Evolutionary conservation across 352 stramenopile genomes (phyloP), one percentile per base, ranked within the genome.

Genomic region (Phytophthora pistaciae): DNA sequence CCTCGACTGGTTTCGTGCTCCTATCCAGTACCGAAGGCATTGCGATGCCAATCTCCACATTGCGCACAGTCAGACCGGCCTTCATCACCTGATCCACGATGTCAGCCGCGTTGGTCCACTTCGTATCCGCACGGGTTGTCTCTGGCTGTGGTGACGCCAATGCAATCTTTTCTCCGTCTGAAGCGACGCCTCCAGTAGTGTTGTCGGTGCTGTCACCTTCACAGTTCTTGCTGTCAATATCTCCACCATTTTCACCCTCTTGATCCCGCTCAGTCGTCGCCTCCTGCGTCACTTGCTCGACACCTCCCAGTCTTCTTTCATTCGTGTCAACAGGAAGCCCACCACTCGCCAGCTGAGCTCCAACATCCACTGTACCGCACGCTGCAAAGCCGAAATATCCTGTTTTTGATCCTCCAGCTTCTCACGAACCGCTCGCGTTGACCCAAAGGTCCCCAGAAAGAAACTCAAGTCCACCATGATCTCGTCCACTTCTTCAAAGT

Each of bases 401-500:
- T 29, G 49, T 5, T 14, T 29, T 27, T 49, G 38, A 38, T 20
- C 11, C 6, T 33, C 20, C n/a, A 67, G 40, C 36, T 52, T 29
- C n/a, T 54, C 3, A 18, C 60, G 50, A 18, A 60, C 60, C 1
- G 50, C 53, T 9, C 40, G 25, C 31, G 49, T 60, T 3, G 60
- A 58, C 14, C 60, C 60, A 18, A 53, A 66, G 5, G n/a, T 53
- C 21, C 23, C 25, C 10, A 68, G 42, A 11, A 68, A 68, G 38
- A 60, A 68, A n/a, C 50, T 9, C 29, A 68, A 44, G 61, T 68
- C 38, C 14, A 38, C 31, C 64, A 71, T 71, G 48, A 38, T 71
- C 40, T 64, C 46, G 18, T 66, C 56, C 25, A 66, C 56, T 9
- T 21, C 49, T 54, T 57, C 56, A 21, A 3, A 10, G 0, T 4